Percentiles rank a stretch among this genome's conserved stretches.
These are phyloP conservation scores for Clavariopsis aquatica DNA, from an alignment of 495 filamentous ascomycete species.

Conservation along the genomic window DNA sequence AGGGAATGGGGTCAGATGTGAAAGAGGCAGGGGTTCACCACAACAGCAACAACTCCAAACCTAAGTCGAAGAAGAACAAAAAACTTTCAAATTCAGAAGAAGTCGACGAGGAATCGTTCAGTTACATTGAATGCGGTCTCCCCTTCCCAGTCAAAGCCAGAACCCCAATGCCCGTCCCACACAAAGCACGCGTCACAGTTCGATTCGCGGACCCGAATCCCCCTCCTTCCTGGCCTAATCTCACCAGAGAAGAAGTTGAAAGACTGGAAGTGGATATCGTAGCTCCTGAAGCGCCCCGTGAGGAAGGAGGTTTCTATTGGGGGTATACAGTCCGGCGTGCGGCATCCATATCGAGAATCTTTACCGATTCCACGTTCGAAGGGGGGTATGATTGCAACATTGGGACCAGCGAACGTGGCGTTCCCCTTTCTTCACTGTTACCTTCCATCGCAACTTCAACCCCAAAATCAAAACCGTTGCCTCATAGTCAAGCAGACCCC, in stretches of 20 bases:
- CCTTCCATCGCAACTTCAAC: neutral
- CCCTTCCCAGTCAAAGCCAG: slow-evolving; percentile 48
- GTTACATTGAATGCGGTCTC: slow-evolving; percentile 58
- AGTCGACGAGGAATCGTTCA: neutral
- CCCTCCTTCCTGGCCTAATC: slow-evolving; percentile 25
- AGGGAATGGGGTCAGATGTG: slow-evolving; percentile 60
- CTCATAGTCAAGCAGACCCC: neutral
- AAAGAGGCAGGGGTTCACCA: neutral
- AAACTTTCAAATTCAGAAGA: slow-evolving; percentile 9
- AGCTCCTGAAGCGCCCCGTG: slow-evolving; percentile 60
- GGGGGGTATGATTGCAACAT: slow-evolving; percentile 60
- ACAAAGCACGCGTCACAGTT: slow-evolving; percentile 65
- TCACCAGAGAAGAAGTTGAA: slow-evolving; percentile 13
- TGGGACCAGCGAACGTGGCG: slow-evolving; percentile 73
- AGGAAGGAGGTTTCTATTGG: slow-evolving; percentile 75
- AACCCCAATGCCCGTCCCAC: slow-evolving; percentile 51
- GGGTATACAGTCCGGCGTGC: slow-evolving; percentile 66
- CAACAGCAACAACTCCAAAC: neutral
- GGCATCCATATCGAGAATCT: slow-evolving; percentile 60
- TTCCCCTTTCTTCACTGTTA: slow-evolving; percentile 45
- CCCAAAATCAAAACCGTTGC: neutral
- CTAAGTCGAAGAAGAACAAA: slow-evolving; percentile 29
- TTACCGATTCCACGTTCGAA: slow-evolving; percentile 52
- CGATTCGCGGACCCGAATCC: slow-evolving; percentile 51
- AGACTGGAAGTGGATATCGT: slow-evolving; percentile 54